Evolutionary conservation across 345 rosid species (phyloP), one percentile per base, ranked within the genome.

Genomic region (rapeseed (Brassica napus)): DNA sequence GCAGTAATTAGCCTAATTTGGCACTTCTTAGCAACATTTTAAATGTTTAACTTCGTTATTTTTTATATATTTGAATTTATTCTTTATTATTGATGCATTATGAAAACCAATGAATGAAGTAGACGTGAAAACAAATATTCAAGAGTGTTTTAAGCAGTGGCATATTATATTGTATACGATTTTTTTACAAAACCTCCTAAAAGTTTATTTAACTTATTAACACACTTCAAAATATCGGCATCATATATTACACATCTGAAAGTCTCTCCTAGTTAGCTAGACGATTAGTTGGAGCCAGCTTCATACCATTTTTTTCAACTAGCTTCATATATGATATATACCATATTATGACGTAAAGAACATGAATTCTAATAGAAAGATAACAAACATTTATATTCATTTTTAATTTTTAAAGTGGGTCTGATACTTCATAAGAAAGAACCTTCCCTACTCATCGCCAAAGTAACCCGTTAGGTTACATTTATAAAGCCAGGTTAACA

Each of bases 381-480:
- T 14, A 44, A 28, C 4, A 11, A 42, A 70, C 30, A 31, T 6
- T 37, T 37, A 1, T 31, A 26, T 76, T 68, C 1, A 18, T 34
- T 14, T 23, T 0, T 7, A 2, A 65, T 37, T 4, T 60, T 55
- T 16, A 8, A 30, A 35, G 58, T 71, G 63, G 47, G 72, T 18
- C 49, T 72, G 4, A 21, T 54, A 64, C 66, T 71, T 77, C 37
- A 32, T 28, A 15, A 28, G 47, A 55, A 39, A 18, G 24, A 42
- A 65, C 1, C 12, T 11, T 44, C 28, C 67, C n/a, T n/a, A 65
- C 28, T 72, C 60, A 71, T 78, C 60, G 60, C 35, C 49, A 59
- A 65, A 72, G 76, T 4, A 54, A 64, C 68, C 26, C 42, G 55
- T 67, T 79, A 79, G 73, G 73, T 34, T 26, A 42, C n/a, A 66